Base-by-base conservation (phyloP, 192 early-diverging fungal genomes). In the Phlyctochytrium arcticum region DNA sequence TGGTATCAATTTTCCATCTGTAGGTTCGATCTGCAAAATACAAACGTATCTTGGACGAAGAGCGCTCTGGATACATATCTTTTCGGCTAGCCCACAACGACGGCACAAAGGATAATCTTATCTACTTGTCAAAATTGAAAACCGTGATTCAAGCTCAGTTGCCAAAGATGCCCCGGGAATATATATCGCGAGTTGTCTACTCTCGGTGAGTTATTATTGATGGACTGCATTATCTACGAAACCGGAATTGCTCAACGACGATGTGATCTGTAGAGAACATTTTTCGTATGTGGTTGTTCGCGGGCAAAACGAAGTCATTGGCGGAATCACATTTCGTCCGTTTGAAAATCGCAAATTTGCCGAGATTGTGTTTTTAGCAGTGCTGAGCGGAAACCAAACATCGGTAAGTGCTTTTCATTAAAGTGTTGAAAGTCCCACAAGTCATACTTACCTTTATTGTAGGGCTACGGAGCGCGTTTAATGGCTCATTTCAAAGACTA, bases 291-390 rank as follows among this genome's bases (percentile, higher is more conserved):
- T 90, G 0, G 74, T 91, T 9, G 84, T 93, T 9, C 69, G 82
- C 36, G 71, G 79, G 6, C 80, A 80, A 5, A 64, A 85, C 31
- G 88, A 87, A 36, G 92, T 96, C 19, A 79, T 99, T 34, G 97
- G 93, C 37, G 97, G 96, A 3, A 97, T 98, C 36, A 92, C 90
- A 5, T 99, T 90, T 68, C 84, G 94, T n/a, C 87, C 93, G 12
- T 99, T 99, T 75, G 78, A 82, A 53, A 74, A 82, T 3, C 80
- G 91, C 12, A 82, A 90, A 54, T 98, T 99, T 84, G 93, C 95
- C 8, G 97, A 99, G 68, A 99, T 99, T 79, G 97, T 98, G 10
- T 99, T 99, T 78, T 96, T 92, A 57, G 97, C 97, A 2, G 91
- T 99, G 26, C 78, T 66, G 36, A 57, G 54, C 21, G 35, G 27